Conservation (phyloP, 106 monocot species). For the Iris macrosiphon region DNA sequence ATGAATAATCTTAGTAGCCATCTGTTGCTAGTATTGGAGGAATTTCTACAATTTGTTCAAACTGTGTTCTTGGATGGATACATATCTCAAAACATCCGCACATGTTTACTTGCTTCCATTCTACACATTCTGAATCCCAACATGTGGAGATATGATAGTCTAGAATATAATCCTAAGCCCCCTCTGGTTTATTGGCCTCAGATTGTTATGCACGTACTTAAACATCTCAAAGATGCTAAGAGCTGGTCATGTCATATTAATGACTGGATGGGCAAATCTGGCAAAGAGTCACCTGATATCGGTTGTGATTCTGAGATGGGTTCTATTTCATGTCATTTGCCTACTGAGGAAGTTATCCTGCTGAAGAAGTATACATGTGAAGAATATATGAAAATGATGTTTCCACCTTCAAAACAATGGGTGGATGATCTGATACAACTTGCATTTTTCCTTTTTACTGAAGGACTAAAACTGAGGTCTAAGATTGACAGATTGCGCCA, state of each 20-base stretch:
- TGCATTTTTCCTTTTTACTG: slow-evolving; percentile 56
- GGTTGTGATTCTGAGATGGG: slow-evolving; percentile 8
- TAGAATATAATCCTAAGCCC: slow-evolving; percentile 32
- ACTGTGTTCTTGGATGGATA: slow-evolving; percentile 33
- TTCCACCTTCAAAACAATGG: slow-evolving; percentile 70
- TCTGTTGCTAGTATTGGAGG: slow-evolving; percentile 60
- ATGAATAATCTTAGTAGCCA: slow-evolving; percentile 30
- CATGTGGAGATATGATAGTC: slow-evolving; percentile 48
- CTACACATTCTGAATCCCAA: slow-evolving; percentile 46
- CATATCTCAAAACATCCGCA: slow-evolving; percentile 46
- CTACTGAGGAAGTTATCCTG: slow-evolving; percentile 41
- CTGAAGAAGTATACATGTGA: slow-evolving; percentile 50
- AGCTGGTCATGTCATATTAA: slow-evolving; percentile 24
- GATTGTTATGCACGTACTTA: slow-evolving; percentile 60
- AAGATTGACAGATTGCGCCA: slow-evolving; percentile 31
- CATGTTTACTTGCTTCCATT: slow-evolving; percentile 57
- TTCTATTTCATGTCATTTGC: slow-evolving; percentile 38
- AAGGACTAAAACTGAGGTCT: slow-evolving; percentile 52
- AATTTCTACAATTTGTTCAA: slow-evolving; percentile 62
- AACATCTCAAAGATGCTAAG: slow-evolving; percentile 56
- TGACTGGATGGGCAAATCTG: too few species aligned
- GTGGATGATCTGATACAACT: slow-evolving; percentile 69
- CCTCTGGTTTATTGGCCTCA: slow-evolving; percentile 75
- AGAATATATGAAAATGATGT: slow-evolving; percentile 58
- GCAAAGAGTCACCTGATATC: slow-evolving; percentile 10